Conservation (phyloP, 495 filamentous ascomycete genomes). For the Penicillium silybi region DNA sequence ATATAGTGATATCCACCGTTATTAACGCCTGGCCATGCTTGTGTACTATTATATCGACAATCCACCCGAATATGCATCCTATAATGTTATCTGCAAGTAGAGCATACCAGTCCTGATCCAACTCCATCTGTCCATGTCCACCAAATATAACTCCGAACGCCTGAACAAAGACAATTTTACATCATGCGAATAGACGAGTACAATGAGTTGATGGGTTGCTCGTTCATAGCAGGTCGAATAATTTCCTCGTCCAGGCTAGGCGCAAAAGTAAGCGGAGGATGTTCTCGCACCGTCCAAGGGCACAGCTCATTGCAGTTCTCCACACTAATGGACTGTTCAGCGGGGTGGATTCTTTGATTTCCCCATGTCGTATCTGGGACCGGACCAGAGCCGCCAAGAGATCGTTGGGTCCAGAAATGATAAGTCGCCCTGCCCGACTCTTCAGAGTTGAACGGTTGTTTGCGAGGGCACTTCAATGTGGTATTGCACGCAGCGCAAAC, state of each 20-base stretch:
- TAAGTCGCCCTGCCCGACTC: conserved; percentile 29
- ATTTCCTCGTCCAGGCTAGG: conserved; percentile 38
- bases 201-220: conserved; percentile 34
- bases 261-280: conserved; percentile 33
- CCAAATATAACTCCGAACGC: not conserved
- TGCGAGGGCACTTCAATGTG: conserved; percentile 35
- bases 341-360: conserved; percentile 41
- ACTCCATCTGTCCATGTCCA: not conserved
- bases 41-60: not conserved
- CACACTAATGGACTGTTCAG: conserved; percentile 31
- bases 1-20: not conserved
- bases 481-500: conserved; percentile 40
- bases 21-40: not conserved
- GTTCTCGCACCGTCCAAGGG: conserved; percentile 43
- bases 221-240: conserved; percentile 33
- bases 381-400: conserved; percentile 29
- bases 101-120: not conserved
- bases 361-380: conserved; percentile 34
- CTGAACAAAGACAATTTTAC: conserved; percentile 11
- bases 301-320: conserved; percentile 45
- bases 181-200: conserved; percentile 40
- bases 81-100: not conserved
- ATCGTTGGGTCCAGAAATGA: conserved; percentile 39
- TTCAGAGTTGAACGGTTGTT: conserved; percentile 28
- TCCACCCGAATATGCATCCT: not conserved